Percentiles rank a stretch among this genome's conserved stretches.
Evolutionary conservation across 352 stramenopile genomes (phyloP).

Genomic region (Globisporangium emineosum): DNA sequence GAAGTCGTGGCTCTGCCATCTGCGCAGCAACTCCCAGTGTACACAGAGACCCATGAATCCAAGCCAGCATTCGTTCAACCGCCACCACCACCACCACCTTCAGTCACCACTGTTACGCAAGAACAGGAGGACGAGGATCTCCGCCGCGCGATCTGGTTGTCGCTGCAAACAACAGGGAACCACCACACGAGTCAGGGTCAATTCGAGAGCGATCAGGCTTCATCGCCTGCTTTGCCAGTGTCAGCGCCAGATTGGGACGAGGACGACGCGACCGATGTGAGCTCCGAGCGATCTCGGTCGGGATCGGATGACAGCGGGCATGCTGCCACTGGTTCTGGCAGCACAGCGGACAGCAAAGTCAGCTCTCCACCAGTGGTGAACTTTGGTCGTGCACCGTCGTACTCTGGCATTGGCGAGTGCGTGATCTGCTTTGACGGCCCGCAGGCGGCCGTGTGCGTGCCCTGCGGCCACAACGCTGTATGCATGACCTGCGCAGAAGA

Average conservation of each 20-base stretch:
- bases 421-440: constrained; percentile 78
- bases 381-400: constrained; percentile 30
- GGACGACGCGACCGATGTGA: not conserved
- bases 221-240: constrained; percentile 29
- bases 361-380: constrained; percentile 25
- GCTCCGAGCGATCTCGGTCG: not conserved
- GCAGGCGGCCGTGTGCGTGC: constrained; percentile 72
- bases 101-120: not conserved
- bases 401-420: constrained; percentile 63
- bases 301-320: constrained; percentile 6
- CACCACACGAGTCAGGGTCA: not conserved
- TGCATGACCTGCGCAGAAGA: constrained; percentile 78
- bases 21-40: not conserved
- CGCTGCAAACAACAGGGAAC: constrained; percentile 29
- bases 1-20: constrained; percentile 2
- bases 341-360: not conserved
- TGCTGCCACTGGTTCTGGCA: not conserved
- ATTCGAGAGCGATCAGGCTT: constrained; percentile 1
- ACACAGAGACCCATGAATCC: not conserved
- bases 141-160: constrained; percentile 52
- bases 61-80: not conserved
- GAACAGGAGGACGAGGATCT: constrained; percentile 53
- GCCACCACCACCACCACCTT: not conserved
- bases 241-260: constrained; percentile 52
- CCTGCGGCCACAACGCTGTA: constrained; percentile 78